phyloP scores from a whole-genome alignment of 768 basidiomycete genomes.

The Hericium coralloides region DNA sequence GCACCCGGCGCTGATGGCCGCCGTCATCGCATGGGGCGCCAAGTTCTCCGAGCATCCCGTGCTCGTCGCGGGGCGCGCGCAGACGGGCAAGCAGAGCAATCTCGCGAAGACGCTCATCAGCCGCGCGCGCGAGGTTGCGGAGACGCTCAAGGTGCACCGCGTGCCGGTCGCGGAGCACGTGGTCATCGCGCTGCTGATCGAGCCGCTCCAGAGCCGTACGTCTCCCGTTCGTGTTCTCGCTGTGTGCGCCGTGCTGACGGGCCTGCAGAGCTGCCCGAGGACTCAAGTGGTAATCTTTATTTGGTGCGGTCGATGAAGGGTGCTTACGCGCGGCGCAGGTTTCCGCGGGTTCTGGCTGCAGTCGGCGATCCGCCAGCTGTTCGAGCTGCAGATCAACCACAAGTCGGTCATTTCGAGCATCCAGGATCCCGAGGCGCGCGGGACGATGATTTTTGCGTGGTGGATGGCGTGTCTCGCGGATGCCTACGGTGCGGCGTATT shows the following conservation, averaged over 20 bases:
- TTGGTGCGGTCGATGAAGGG: no score
- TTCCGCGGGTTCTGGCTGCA: constrained; percentile 83
- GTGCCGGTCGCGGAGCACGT: constrained; percentile 73
- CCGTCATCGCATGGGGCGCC: constrained; percentile 85
- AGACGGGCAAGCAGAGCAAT: constrained; percentile 61
- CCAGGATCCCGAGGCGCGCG: constrained; percentile 63
- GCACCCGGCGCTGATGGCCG: constrained; percentile 74
- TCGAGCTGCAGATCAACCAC: constrained; percentile 83
- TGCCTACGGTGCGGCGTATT: constrained; percentile 76
- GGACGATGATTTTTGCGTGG: constrained; percentile 88
- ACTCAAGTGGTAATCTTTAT: constrained; percentile 50
- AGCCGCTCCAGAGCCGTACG: constrained; percentile 84
- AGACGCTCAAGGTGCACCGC: constrained; percentile 80
- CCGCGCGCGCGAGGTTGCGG: constrained; percentile 78
- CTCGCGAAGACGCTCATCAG: constrained; percentile 72
- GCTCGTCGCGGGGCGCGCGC: constrained; percentile 68
- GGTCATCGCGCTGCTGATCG: constrained; percentile 73
- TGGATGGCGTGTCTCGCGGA: constrained; percentile 89
- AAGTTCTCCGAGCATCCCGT: constrained; percentile 90
- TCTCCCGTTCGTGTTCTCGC: constrained; percentile 14
- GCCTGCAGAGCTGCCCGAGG: constrained; percentile 50
- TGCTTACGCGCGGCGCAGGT: constrained; percentile 32
- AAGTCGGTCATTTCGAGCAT: constrained; percentile 70
- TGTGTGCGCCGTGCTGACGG: constrained; percentile 18
- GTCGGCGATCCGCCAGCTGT: constrained; percentile 66